Evolutionary conservation across 2,329 filamentous ascomycete genomes (phyloP), one percentile per base, ranked within the genome.

Genomic region (Paraphaeosphaeria minitans): DNA sequence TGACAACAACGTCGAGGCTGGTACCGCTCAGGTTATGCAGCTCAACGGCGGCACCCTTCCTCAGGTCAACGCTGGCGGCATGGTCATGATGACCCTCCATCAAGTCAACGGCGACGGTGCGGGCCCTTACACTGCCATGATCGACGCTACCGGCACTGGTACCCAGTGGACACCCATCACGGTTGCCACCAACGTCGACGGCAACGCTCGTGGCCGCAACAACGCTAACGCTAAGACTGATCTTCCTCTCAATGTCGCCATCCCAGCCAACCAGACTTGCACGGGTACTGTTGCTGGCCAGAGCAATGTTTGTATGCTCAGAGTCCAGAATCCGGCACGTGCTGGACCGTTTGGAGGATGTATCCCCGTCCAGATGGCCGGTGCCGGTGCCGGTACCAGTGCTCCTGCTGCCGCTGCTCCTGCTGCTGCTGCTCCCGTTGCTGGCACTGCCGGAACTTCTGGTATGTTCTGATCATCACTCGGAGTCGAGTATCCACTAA

Each of bases 91-190:
- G 81, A 89, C 85, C 1, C 78, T 89, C 10, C 87, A 89, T 77
- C 87, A 89, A 73, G 86, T 89, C 72, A 89, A 89, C 75, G 80
- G 80, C 39, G 87, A 90, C 64, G 87, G 87, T 58, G 87, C 84
- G 59, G 87, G 87, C 12, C 86, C 87, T 1, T 89, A 87, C 75
- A 83, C 79, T 7, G 88, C 86, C 78, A 86, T 86, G 81, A 86
- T 89, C 71, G 87, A 88, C 68, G 74, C 79, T 56, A 85, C 86
- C 57, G 87, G 79, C 56, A 87, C 85, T 4, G 86, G 81, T 24
- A 70, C 78, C 49, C 72, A 78, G 63, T 88, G 84, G 82, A 71
- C 76, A 22, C 75, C 82, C 60, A 83, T 86, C 70, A 75, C 81
- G 35, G 86, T 89, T 55, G 84, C 83, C 24, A 78, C 78, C 57